Evolutionary conservation across 225 moss, liverwort and hornwort species (phyloP).

Genomic region (Marchantia polymorpha): DNA sequence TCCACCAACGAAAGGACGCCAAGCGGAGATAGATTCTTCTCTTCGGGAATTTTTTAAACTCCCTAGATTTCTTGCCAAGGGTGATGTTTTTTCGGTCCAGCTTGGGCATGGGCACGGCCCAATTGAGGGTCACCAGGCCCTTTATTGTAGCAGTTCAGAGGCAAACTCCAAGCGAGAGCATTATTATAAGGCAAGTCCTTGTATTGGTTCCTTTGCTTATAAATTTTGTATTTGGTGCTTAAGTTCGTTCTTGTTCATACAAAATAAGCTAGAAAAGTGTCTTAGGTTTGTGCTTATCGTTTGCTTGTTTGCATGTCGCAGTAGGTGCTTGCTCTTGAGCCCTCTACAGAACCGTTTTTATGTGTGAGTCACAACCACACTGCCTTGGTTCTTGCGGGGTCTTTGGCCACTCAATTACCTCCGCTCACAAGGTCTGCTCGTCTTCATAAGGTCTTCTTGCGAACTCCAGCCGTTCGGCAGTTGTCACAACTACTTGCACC

Average conservation of each 20-base stretch:
- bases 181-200: constrained; percentile 65
- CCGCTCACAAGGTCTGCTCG: constrained; percentile 61
- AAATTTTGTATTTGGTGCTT: neutral
- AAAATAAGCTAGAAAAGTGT: neutral
- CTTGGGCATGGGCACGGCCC: constrained; percentile 43
- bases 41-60: constrained; percentile 67
- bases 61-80: constrained; percentile 71
- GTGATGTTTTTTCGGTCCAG: constrained; percentile 72
- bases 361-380: constrained; percentile 78
- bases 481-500: constrained; percentile 79
- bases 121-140: constrained; percentile 46
- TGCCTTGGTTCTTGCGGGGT: constrained; percentile 80
- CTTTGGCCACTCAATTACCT: constrained; percentile 70
- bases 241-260: neutral
- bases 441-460: constrained; percentile 41
- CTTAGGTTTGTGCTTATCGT: neutral
- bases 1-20: constrained; percentile 46
- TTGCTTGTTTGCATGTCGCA: constrained; percentile 12
- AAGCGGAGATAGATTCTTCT: constrained; percentile 66
- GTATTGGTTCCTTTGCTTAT: neutral
- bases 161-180: constrained; percentile 39
- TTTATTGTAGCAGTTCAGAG: constrained; percentile 13
- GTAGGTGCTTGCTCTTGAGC: constrained; percentile 93
- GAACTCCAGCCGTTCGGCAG: constrained; percentile 57
- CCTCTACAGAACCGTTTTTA: constrained; percentile 54